Percentiles rank a stretch among this genome's conserved stretches.
These are phyloP conservation scores for Kazachstania kunashirensis DNA, from an alignment of 805 yeast species.

Conservation along the genomic window DNA sequence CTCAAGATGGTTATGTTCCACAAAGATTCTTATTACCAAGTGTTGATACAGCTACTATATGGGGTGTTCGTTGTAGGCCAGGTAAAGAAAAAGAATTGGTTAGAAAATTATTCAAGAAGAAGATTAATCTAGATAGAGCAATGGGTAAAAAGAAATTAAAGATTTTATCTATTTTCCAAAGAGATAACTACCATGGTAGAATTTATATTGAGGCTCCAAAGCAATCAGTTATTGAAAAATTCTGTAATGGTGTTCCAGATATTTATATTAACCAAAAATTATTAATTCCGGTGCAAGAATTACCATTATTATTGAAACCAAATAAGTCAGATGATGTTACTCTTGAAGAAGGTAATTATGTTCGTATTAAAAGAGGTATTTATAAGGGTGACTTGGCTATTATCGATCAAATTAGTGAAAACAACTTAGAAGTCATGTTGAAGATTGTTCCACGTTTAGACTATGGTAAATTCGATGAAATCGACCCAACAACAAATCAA, in stretches of 20 bases:
- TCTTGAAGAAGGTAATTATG: slow-evolving; percentile 84
- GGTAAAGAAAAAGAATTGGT: slow-evolving; percentile 91
- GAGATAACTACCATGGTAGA: slow-evolving; percentile 88
- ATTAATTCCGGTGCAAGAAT: slow-evolving; percentile 89
- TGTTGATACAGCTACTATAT: slow-evolving; percentile 90
- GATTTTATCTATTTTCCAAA: slow-evolving; percentile 81
- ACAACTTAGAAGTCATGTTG: slow-evolving; percentile 90
- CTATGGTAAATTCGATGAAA: slow-evolving; percentile 58
- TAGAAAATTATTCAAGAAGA: slow-evolving; percentile 73
- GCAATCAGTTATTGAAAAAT: slow-evolving; percentile 83
- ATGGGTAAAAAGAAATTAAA: slow-evolving; percentile 60
- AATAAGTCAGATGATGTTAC: slow-evolving; percentile 81
- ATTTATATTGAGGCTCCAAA: slow-evolving; percentile 90
- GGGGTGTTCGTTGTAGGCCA: slow-evolving; percentile 89
- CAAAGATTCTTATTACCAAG: slow-evolving; percentile 91
- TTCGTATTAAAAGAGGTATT: slow-evolving; percentile 81
- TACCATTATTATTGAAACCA: slow-evolving; percentile 86
- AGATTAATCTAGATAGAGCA: slow-evolving; percentile 64
- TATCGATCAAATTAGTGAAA: slow-evolving; percentile 87
- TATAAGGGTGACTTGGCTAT: slow-evolving; percentile 89
- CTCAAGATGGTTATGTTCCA: slow-evolving; percentile 73
- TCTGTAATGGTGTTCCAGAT: slow-evolving; percentile 82
- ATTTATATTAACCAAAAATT: slow-evolving; percentile 66
- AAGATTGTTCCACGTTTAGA: slow-evolving; percentile 89
- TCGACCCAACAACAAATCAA: slow-evolving; percentile 43